Conservation (phyloP, 192 early-diverging fungal species). For the Physocladia obscura region DNA sequence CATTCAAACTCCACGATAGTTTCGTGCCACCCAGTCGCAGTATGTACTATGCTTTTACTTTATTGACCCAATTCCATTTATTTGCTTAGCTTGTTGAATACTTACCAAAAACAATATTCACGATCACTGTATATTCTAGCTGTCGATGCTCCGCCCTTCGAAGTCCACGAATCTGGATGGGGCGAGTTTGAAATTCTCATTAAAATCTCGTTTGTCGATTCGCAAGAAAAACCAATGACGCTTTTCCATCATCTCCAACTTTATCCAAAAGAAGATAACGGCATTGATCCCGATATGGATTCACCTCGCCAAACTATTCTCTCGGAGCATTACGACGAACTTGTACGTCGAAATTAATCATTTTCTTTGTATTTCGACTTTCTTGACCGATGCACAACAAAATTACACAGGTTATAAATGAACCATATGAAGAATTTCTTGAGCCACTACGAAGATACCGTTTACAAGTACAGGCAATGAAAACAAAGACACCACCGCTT, state of each 20-base stretch:
- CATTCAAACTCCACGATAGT: slow-evolving; percentile 94
- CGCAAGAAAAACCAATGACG: slow-evolving; percentile 74
- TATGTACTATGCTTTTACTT: slow-evolving; percentile 36
- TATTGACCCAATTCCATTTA: not conserved
- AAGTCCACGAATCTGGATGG: slow-evolving; percentile 96
- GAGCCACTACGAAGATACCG: slow-evolving; percentile 56
- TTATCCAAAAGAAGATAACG: slow-evolving; percentile 78
- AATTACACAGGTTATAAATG: slow-evolving; percentile 76
- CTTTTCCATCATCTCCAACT: slow-evolving; percentile 89
- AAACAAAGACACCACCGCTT: not conserved
- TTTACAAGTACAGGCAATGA: slow-evolving; percentile 45
- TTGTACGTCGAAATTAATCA: too few relatives aligned
- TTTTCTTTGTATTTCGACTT: too few relatives aligned
- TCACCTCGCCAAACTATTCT: slow-evolving; percentile 63
- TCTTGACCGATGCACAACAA: too few relatives aligned
- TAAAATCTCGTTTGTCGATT: slow-evolving; percentile 81
- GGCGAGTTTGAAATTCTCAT: slow-evolving; percentile 98
- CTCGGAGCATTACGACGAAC: slow-evolving; percentile 78
- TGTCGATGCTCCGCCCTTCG: slow-evolving; percentile 82
- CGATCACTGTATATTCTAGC: slow-evolving; percentile 38
- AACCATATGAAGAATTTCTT: slow-evolving; percentile 77
- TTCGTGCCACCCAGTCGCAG: slow-evolving; percentile 73
- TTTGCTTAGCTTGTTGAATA: not conserved
- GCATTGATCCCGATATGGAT: slow-evolving; percentile 37
- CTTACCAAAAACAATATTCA: not conserved